phyloP scores from a whole-genome alignment of 1,139 yeast genomes.

The Scheffersomyces segobiensis region DNA sequence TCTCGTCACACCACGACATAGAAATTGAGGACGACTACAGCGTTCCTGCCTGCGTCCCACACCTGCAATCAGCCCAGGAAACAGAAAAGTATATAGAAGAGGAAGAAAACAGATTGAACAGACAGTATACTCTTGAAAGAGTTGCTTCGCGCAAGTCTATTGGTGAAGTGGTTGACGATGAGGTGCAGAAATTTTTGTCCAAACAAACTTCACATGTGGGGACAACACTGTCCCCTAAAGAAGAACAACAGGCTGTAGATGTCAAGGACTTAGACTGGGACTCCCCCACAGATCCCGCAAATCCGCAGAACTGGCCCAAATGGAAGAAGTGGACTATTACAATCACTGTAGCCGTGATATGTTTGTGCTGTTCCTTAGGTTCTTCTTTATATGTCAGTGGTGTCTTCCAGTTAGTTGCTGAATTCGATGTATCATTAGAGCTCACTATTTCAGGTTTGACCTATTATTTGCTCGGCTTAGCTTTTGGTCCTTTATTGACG shows the following conservation, averaged over 20 bases:
- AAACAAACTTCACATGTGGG: slow-evolving; percentile 1
- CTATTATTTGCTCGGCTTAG: slow-evolving; percentile 68
- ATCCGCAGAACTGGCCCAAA: slow-evolving; percentile 66
- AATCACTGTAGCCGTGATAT: slow-evolving; percentile 59
- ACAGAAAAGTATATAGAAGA: not conserved
- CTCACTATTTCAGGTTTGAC: slow-evolving; percentile 68
- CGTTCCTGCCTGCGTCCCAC: slow-evolving; percentile 1
- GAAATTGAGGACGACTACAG: not conserved
- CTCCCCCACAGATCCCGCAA: slow-evolving; percentile 54
- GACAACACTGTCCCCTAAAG: slow-evolving; percentile 6
- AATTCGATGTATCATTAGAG: slow-evolving; percentile 55
- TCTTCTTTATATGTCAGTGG: slow-evolving; percentile 69
- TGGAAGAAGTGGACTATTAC: slow-evolving; percentile 67
- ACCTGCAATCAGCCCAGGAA: slow-evolving; percentile 1
- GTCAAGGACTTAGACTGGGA: slow-evolving; percentile 61
- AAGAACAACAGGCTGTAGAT: slow-evolving; percentile 25
- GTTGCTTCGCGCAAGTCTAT: slow-evolving; percentile 17
- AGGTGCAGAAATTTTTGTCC: not conserved
- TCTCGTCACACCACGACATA: slow-evolving; percentile 1
- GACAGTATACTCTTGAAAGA: slow-evolving; percentile 21
- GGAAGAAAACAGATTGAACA: slow-evolving; percentile 21
- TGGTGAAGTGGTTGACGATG: slow-evolving; percentile 8
- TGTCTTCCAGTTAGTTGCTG: slow-evolving; percentile 48
- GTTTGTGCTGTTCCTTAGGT: slow-evolving; percentile 70
- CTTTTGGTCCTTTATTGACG: slow-evolving; percentile 71